Conservation (phyloP, 2,329 filamentous ascomycete genomes). For the Dactylonectria estremocensis region DNA sequence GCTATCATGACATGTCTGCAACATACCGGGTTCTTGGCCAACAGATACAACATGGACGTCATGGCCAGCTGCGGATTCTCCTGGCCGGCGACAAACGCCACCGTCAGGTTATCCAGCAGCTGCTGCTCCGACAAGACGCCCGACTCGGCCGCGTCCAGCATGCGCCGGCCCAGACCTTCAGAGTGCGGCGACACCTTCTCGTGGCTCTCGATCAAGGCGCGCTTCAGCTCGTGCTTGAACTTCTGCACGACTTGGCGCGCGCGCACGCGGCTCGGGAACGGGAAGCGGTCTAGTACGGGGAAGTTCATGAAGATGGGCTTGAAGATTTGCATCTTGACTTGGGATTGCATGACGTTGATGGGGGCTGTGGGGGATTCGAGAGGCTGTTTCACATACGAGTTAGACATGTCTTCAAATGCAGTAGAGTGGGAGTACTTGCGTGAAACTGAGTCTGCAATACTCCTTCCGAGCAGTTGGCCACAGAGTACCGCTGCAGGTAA, state of each 20-base stretch:
- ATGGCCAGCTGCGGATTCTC: slow-evolving; percentile 59
- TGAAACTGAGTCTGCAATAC: slow-evolving; percentile 47
- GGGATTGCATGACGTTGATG: slow-evolving; percentile 45
- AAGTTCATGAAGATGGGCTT: slow-evolving; percentile 54
- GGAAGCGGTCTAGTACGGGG: slow-evolving; percentile 49
- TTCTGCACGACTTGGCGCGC: slow-evolving; percentile 46
- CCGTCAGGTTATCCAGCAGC: slow-evolving; percentile 58
- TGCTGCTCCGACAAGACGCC: slow-evolving; percentile 54
- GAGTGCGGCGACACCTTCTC: background rate
- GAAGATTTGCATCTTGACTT: slow-evolving; percentile 53
- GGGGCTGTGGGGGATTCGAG: slow-evolving; percentile 39
- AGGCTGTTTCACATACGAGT: slow-evolving; percentile 34
- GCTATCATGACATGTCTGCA: background rate
- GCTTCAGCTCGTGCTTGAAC: slow-evolving; percentile 46
- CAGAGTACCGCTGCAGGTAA: slow-evolving; percentile 54
- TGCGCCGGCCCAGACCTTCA: slow-evolving; percentile 35
- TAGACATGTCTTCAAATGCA: background rate
- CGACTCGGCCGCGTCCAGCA: slow-evolving; percentile 41
- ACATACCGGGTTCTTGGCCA: slow-evolving; percentile 52
- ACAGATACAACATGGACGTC: slow-evolving; percentile 54
- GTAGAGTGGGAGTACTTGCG: slow-evolving; percentile 29
- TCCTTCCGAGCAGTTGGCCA: slow-evolving; percentile 54
- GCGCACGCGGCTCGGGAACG: slow-evolving; percentile 46
- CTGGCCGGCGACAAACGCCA: slow-evolving; percentile 58
- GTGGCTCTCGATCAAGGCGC: slow-evolving; percentile 1